These are phyloP conservation scores for Aciculosporium take DNA, from an alignment of 2,329 filamentous ascomycete genomes.

Conservation along the genomic window DNA sequence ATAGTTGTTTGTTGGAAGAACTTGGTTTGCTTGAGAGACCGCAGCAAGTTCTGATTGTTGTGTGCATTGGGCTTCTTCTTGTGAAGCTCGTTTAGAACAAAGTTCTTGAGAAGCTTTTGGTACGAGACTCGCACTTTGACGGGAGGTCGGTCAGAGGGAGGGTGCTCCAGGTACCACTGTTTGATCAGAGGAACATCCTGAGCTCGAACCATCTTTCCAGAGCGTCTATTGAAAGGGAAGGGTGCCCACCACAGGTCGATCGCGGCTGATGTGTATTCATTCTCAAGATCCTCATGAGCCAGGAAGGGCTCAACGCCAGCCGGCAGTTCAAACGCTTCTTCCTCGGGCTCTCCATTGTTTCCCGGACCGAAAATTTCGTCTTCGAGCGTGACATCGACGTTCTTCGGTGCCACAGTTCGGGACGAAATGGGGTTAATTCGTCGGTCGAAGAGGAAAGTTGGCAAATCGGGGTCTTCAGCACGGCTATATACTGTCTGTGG, in stretches of 20 bases:
- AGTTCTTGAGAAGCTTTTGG: constrained; percentile 93
- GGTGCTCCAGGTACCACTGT: constrained; percentile 97
- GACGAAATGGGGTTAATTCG: constrained; percentile 96
- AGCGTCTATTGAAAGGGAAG: constrained; percentile 86
- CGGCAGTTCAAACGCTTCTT: constrained; percentile 75
- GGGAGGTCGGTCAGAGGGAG: constrained; percentile 68
- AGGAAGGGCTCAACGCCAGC: constrained; percentile 74
- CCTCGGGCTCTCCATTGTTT: constrained; percentile 58
- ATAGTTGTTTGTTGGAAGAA: constrained; percentile 99
- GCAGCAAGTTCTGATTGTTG: constrained; percentile 83
- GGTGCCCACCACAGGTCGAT: constrained; percentile 98
- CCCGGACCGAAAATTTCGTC: constrained; percentile 81
- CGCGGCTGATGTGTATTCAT: constrained; percentile 74
- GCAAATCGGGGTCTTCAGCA: constrained; percentile 75
- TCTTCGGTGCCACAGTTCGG: constrained; percentile 83
- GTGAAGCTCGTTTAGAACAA: constrained; percentile 90
- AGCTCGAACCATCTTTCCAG: constrained; percentile 88
- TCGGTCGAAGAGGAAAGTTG: constrained; percentile 96
- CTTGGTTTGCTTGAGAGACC: constrained; percentile 86
- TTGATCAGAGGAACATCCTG: constrained; percentile 96
- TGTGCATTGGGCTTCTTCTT: constrained; percentile 91
- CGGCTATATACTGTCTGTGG: constrained; percentile 86
- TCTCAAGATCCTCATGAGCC: constrained; percentile 76
- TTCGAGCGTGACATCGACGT: constrained; percentile 81
- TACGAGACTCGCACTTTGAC: constrained; percentile 98